phyloP scores from a whole-genome alignment of 225 moss, liverwort and hornwort genomes.

The Neckera pumila region DNA sequence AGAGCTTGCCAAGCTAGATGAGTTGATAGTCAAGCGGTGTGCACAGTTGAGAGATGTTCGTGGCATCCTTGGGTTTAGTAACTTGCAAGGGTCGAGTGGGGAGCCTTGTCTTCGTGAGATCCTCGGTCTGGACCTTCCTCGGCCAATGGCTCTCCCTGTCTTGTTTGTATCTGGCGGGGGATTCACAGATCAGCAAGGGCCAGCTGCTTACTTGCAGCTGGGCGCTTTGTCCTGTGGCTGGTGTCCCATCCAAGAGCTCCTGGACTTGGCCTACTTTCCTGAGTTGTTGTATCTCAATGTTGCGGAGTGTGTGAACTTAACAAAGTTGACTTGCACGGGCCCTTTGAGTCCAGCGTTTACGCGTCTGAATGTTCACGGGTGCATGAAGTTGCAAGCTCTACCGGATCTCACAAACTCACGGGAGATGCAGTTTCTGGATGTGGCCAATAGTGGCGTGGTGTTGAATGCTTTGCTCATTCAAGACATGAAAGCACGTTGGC shows the following conservation, averaged over 20 bases:
- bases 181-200: too few relatives aligned
- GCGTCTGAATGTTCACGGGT: not conserved
- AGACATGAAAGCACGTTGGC: not conserved
- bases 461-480: not conserved
- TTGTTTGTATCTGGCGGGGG: fast-evolving
- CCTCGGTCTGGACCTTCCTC: fast-evolving
- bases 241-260: not conserved
- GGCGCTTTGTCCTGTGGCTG: fast-evolving
- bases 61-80: not conserved
- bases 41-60: not conserved
- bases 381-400: not conserved
- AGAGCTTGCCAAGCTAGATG: not conserved
- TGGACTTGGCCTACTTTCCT: not conserved
- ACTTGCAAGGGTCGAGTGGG: not conserved
- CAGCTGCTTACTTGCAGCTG: too few relatives aligned
- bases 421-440: not conserved
- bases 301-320: not conserved
- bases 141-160: fast-evolving
- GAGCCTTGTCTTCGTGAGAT: not conserved
- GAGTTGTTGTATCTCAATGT: too few relatives aligned
- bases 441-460: not conserved
- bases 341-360: fast-evolving
- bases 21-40: not conserved
- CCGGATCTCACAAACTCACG: not conserved
- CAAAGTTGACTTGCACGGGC: not conserved